Evolutionary conservation across 495 filamentous ascomycete genomes (phyloP), one percentile per base, ranked within the genome.

Genomic region (Venustampulla echinocandica): DNA sequence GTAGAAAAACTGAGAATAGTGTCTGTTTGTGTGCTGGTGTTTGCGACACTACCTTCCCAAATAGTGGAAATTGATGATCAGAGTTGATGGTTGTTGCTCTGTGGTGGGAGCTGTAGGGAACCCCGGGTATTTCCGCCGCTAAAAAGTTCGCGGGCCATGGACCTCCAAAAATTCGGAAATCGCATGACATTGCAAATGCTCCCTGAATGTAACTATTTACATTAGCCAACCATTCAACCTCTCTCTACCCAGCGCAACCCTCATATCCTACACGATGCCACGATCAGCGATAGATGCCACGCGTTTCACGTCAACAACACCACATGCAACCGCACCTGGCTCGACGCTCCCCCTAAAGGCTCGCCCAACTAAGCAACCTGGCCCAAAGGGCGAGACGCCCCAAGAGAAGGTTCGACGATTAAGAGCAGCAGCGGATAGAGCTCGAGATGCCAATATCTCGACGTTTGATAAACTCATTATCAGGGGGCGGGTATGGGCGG

Each of bases 241-340:
- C 15, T 15, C 34, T 37, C 9, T 9, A 9, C 9, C 34, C 9
- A 37, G 17, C 22, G 11, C 18, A 46, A 57, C 19, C 5, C 9
- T 37, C 34, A 7, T 37, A 37, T 9, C 15, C 9, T 10, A 9
- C n/a, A 37, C 15, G 34, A 86, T 89, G 78, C 77, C 88, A 55
- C 90, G 90, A 64, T 90, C 85, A 66, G 82, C 88, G 61, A 80
- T 79, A 53, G 92, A 96, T 69, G 88, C 92, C 48, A 98, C 92
- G 61, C 81, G 90, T 50, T 98, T 98, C 75, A 97, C 90, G 41
- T 77, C 90, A 23, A 94, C 87, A 32, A 85, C 82, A 42, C 90
- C 89, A 13, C 89, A 95, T 71, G 89, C 87, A 52, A 76, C 74
- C 64, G 81, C 84, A 43, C 24, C 47, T 42, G 57, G 60, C 17